Percentiles rank a stretch among this genome's conserved stretches.
Conservation (phyloP, 257 asterid genomes). For the Ligustrum vulgare region DNA sequence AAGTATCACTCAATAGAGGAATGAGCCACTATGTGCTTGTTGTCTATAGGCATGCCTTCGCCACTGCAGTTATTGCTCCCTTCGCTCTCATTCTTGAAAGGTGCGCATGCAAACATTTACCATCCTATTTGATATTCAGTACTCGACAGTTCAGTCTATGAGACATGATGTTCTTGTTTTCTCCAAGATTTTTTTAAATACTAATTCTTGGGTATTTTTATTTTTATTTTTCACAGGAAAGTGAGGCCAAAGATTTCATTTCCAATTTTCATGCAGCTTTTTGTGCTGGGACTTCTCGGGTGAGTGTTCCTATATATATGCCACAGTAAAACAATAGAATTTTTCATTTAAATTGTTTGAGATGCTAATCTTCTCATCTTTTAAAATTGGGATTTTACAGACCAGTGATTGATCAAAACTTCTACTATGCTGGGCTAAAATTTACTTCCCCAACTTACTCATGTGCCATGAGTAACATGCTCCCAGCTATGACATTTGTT, state of each 20-base stretch:
- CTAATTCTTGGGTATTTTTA: not conserved
- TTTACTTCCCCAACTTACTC: slow-evolving; percentile 80
- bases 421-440: slow-evolving; percentile 82
- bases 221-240: slow-evolving; percentile 45
- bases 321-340: not conserved
- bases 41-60: slow-evolving; percentile 88
- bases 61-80: slow-evolving; percentile 83
- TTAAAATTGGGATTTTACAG: slow-evolving; percentile 32
- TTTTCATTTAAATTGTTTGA: not conserved
- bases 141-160: not conserved
- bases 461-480: slow-evolving; percentile 93
- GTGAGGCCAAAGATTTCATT: slow-evolving; percentile 89
- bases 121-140: not conserved
- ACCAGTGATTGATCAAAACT: slow-evolving; percentile 91
- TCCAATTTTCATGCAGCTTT: slow-evolving; percentile 79
- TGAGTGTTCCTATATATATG: slow-evolving; percentile 28
- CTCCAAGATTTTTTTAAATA: not conserved
- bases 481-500: slow-evolving; percentile 86
- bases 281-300: slow-evolving; percentile 94
- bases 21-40: slow-evolving; percentile 95
- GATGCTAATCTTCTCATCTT: not conserved
- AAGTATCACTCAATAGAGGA: slow-evolving; percentile 89
- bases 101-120: slow-evolving; percentile 25
- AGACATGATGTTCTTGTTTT: not conserved
- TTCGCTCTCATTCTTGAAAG: slow-evolving; percentile 82